Conservation (phyloP, 345 rosid genomes). For the Salix purpurea region DNA sequence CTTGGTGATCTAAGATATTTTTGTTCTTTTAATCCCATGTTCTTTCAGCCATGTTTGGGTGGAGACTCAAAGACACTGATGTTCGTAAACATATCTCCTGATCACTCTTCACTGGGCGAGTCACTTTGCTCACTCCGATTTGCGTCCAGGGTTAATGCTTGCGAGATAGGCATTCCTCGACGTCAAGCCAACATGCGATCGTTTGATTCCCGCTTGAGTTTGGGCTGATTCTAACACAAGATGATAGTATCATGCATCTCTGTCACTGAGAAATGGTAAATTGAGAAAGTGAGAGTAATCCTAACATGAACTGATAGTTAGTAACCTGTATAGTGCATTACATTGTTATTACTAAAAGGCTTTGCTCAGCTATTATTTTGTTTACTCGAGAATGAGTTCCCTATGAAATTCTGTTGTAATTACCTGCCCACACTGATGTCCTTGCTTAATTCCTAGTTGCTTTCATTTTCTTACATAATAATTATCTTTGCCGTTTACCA, state of each 20-base stretch:
- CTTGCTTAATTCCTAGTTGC: not conserved
- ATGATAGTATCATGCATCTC: slow-evolving; percentile 23
- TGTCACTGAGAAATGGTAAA: slow-evolving; percentile 4
- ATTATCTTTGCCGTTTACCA: not conserved
- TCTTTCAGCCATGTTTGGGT: slow-evolving; percentile 31
- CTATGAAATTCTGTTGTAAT: not conserved
- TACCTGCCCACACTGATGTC: not conserved
- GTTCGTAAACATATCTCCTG: slow-evolving; percentile 30
- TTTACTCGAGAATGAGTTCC: slow-evolving; percentile 5
- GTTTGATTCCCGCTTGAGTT: slow-evolving; percentile 29
- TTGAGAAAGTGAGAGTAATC: slow-evolving; percentile 22
- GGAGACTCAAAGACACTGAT: slow-evolving; percentile 37
- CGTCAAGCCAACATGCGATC: slow-evolving; percentile 26
- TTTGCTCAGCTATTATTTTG: not conserved
- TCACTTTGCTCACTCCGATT: slow-evolving; percentile 34
- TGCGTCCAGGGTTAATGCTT: slow-evolving; percentile 32
- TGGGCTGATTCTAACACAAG: slow-evolving; percentile 14
- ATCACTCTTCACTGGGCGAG: slow-evolving; percentile 22
- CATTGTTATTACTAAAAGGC: not conserved
- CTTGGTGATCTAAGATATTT: not conserved
- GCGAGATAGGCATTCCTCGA: slow-evolving; percentile 32
- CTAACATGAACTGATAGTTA: slow-evolving; percentile 45
- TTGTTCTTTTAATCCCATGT: not conserved
- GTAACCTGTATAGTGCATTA: slow-evolving; percentile 26
- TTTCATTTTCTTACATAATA: not conserved